Evolutionary conservation across 169 alveolate species (phyloP), one percentile per base, ranked within the genome.

Genomic region (Plasmodium coatneyi): DNA sequence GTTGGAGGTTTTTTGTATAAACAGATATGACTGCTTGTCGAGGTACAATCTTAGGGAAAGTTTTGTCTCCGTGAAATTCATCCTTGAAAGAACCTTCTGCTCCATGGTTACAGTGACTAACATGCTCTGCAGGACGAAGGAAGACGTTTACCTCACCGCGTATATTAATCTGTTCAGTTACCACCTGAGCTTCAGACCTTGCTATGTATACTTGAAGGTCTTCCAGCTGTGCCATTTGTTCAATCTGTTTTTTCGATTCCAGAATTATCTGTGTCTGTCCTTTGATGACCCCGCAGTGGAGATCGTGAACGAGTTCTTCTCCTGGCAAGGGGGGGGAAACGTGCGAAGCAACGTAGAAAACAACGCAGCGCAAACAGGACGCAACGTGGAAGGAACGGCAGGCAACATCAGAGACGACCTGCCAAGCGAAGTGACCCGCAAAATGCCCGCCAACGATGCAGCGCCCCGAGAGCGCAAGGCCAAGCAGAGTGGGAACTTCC

Each of bases 151-250:
- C 41, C 91, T 71, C n/a, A 80, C 41, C 19, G 39, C 54, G 0
- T 79, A 89, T 12, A 56, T 80, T 7, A 72, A 79, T 39, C 1
- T 89, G 71, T 89, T 89, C 66, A 19, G 34, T 2, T 89, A 66
- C 46, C 94, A 89, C 71, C 10, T 89, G 43, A 34, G 72, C 52
- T 30, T 34, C 7, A 70, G 10, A 3, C 54, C 91, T 0, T 80
- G 46, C 49, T 89, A 78, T 80, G 90, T 89, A 4, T 54, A 89
- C 14, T 41, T 89, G 71, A 89, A 80, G 32, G 39, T 89, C 12
- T 89, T 89, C 52, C 94, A 89, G 30, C 12, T 89, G 46, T 89
- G 94, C 56, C 94, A 89, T 80, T 60, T 89, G 39, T 46, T 89
- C 43, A 89, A 89, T 30, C 60, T 89, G 46, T 80, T 89, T 25